Evolutionary conservation across 75 land plant genomes (phyloP).

Genomic region (Picea sitchensis): DNA sequence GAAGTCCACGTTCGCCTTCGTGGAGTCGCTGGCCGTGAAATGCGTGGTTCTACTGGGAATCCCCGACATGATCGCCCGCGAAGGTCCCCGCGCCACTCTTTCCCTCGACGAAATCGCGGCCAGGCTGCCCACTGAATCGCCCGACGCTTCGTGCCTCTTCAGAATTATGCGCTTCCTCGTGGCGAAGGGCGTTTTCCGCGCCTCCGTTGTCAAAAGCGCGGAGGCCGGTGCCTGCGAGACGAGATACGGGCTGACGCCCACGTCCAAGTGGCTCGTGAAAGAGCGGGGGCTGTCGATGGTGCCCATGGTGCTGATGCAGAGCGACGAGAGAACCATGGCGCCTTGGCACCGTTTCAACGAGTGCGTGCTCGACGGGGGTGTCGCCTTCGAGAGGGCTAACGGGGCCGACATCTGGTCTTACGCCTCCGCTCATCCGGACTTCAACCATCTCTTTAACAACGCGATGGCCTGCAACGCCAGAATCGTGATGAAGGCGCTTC

Average conservation of each 20-base stretch:
- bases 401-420: constrained; percentile 13
- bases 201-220: not conserved
- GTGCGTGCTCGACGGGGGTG: constrained; percentile 10
- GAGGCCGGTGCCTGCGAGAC: not conserved
- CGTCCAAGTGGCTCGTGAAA: constrained; percentile 27
- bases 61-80: constrained; percentile 31
- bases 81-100: constrained; percentile 23
- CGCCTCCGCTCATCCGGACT: not conserved
- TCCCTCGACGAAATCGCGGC: constrained; percentile 15
- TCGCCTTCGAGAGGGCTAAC: constrained; percentile 13
- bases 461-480: constrained; percentile 28
- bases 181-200: constrained; percentile 22
- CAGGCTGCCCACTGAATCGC: constrained; percentile 6
- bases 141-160: constrained; percentile 23
- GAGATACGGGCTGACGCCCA: constrained; percentile 28
- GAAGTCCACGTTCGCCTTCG: constrained; percentile 29
- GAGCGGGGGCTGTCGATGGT: constrained; percentile 14
- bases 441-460: constrained; percentile 21
- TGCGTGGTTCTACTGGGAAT: constrained; percentile 42
- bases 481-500: constrained; percentile 16
- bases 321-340: constrained; percentile 11
- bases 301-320: constrained; percentile 17
- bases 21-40: constrained; percentile 18
- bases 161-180: constrained; percentile 52
- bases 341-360: constrained; percentile 32